These are phyloP conservation scores for Endoconidiophora polonica DNA, from an alignment of 2,329 filamentous ascomycete species.

Conservation along the genomic window DNA sequence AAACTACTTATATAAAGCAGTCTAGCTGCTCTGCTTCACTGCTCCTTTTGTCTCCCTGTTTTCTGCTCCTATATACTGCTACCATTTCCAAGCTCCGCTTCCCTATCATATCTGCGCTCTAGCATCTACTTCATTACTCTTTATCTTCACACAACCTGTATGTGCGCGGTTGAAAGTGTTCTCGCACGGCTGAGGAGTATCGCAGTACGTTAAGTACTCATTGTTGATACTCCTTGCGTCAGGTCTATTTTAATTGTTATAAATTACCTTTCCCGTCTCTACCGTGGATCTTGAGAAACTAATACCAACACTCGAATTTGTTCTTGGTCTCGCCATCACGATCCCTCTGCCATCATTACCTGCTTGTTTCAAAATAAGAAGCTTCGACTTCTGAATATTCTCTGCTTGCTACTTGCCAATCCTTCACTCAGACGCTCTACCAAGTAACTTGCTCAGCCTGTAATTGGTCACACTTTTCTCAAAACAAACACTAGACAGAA, in stretches of 20 bases:
- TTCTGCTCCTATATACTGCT: not conserved
- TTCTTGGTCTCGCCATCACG: no score
- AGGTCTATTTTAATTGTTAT: constrained; percentile 24
- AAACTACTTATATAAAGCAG: no score
- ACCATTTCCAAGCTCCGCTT: not conserved
- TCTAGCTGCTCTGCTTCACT: not conserved
- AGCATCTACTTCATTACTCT: not conserved
- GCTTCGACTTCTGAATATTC: no score
- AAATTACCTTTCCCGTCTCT: constrained; percentile 9
- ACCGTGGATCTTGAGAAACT: no score
- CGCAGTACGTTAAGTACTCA: constrained; percentile 25
- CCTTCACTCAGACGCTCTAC: not conserved
- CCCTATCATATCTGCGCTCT: not conserved
- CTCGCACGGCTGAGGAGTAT: constrained; percentile 44
- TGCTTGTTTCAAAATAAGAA: no score
- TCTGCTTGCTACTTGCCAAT: not conserved
- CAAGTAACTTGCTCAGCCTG: not conserved
- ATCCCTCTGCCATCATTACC: no score
- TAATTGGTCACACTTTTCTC: not conserved
- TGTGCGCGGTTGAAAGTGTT: constrained; percentile 13
- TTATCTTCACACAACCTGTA: constrained; percentile 4
- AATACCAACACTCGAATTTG: no score
- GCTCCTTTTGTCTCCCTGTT: not conserved
- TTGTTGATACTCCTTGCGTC: constrained; percentile 50
- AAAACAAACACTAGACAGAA: not conserved